phyloP scores from a whole-genome alignment of 2,329 filamentous ascomycete genomes.

The Diaporthe sp. region DNA sequence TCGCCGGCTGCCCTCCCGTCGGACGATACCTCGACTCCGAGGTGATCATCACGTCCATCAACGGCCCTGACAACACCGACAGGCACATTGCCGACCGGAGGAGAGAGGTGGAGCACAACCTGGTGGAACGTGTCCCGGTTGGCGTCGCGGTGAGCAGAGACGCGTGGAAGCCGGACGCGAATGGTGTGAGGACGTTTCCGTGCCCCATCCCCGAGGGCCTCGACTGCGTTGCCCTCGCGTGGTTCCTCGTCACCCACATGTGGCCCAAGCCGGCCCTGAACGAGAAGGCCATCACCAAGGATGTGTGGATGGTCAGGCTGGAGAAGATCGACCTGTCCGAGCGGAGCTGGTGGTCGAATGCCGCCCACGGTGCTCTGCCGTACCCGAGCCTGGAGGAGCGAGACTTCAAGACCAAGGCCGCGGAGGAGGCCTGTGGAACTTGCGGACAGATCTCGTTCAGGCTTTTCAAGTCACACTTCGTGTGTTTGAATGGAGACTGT shows the following conservation, averaged over 20 bases:
- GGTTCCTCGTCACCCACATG: constrained; percentile 23
- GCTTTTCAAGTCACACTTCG: neutral
- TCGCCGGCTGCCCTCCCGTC: neutral
- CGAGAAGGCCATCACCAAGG: neutral
- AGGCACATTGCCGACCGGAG: neutral
- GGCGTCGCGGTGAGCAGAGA: constrained; percentile 7
- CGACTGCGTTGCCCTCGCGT: constrained; percentile 20
- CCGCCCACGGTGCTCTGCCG: neutral
- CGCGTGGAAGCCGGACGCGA: neutral
- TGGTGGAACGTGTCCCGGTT: neutral
- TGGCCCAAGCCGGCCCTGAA: constrained; percentile 4
- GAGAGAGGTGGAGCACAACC: neutral
- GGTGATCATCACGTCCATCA: constrained; percentile 17
- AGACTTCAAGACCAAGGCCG: constrained; percentile 20
- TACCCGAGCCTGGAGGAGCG: neutral
- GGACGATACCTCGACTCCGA: constrained; percentile 19
- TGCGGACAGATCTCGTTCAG: neutral
- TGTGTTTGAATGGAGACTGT: constrained; percentile 15
- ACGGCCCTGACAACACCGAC: neutral
- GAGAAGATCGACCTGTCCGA: constrained; percentile 15
- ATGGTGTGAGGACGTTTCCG: neutral
- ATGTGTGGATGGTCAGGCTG: constrained; percentile 25
- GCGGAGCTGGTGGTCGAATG: constrained; percentile 25
- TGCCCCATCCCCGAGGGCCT: constrained; percentile 12
- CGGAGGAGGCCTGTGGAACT: neutral